Conservation (phyloP, 139 green algal species). For the Chlorella sorokiniana region DNA sequence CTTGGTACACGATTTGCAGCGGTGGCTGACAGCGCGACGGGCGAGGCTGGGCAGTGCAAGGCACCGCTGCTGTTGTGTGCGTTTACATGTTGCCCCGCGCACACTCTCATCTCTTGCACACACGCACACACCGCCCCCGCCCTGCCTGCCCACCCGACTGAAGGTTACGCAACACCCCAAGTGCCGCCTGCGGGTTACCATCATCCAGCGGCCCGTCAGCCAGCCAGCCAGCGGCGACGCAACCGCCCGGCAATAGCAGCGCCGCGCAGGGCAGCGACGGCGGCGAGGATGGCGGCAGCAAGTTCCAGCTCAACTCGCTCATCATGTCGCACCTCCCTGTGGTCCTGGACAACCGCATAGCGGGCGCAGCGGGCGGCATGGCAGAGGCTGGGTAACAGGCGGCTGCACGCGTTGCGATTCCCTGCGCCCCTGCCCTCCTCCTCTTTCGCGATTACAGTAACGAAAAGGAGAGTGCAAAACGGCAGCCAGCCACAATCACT, state of each 20-base stretch:
- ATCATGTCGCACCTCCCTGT: conserved; percentile 5
- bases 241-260: not conserved
- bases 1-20: too few relatives aligned
- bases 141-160: not conserved
- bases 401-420: not conserved
- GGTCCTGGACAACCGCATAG: conserved; percentile 1
- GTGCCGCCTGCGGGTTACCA: not conserved
- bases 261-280: not conserved
- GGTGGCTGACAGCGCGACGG: not conserved
- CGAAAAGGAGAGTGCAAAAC: too few relatives aligned
- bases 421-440: too few relatives aligned
- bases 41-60: too few relatives aligned
- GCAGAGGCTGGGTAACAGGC: not conserved
- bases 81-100: too few relatives aligned
- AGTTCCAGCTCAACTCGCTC: not conserved
- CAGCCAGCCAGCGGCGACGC: not conserved
- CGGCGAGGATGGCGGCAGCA: not conserved
- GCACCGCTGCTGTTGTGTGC: too few relatives aligned
- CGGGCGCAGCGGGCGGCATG: not conserved
- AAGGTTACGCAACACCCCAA: conserved; percentile 8
- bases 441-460: too few relatives aligned
- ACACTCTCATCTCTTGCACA: not conserved
- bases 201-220: not conserved
- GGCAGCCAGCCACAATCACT: too few relatives aligned
- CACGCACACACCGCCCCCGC: not conserved